These are phyloP conservation scores for Fusarium virguliforme DNA, from an alignment of 2,329 filamentous ascomycete species.

Conservation along the genomic window DNA sequence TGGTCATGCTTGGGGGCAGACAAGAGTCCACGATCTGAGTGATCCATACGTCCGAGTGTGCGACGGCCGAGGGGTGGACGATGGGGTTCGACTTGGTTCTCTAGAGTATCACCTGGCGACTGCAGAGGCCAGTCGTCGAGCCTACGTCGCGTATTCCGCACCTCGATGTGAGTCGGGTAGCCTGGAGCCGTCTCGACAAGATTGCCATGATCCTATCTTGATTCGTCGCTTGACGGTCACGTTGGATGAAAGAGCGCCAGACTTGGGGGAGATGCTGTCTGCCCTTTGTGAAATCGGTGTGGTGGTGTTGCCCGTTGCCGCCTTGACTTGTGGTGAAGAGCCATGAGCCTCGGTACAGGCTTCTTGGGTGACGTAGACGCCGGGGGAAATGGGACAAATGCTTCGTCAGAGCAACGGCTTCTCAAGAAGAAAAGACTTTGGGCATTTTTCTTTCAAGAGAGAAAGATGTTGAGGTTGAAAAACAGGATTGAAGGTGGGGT, in stretches of 20 bases:
- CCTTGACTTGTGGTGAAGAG: neutral
- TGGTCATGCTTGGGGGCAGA: neutral
- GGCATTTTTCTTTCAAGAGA: neutral
- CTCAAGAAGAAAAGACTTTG: neutral
- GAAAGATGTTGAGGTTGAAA: conserved; percentile 18
- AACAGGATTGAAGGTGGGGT: conserved; percentile 17
- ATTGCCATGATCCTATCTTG: neutral
- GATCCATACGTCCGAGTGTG: conserved; percentile 3
- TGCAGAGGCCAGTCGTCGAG: neutral
- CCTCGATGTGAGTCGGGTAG: neutral
- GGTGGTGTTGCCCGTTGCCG: neutral
- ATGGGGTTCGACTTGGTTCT: neutral
- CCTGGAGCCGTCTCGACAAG: neutral
- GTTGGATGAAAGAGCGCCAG: neutral
- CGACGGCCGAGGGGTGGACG: neutral
- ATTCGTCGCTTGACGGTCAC: conserved; percentile 26
- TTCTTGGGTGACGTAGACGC: neutral
- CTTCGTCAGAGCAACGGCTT: neutral
- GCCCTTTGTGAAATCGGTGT: neutral
- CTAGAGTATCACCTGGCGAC: neutral
- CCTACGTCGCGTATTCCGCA: neutral
- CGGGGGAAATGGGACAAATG: neutral
- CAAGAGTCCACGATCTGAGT: neutral
- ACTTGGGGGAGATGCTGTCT: neutral
- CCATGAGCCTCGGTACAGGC: neutral